Evolutionary conservation across 1,284 basidiomycete species (phyloP).

Genomic region (Apiotrichum siamense): DNA sequence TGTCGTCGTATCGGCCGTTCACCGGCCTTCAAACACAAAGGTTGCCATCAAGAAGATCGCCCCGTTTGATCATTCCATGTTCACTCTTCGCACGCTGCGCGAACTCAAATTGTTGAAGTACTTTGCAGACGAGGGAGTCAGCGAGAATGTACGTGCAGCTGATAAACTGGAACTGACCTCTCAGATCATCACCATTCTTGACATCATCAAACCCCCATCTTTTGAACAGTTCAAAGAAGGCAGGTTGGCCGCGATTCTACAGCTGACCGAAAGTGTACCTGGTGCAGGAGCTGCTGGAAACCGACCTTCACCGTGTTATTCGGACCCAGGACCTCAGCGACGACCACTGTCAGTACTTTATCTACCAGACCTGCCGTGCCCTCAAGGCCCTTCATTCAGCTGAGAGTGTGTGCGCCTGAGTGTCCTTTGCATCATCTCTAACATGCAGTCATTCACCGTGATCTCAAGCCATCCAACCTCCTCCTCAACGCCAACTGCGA

Average conservation of each 20-base stretch:
- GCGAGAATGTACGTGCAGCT: slow-evolving; percentile 69
- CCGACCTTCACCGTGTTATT: slow-evolving; percentile 65
- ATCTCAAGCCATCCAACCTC: slow-evolving; percentile 91
- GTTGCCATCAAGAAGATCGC: slow-evolving; percentile 89
- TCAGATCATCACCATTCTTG: slow-evolving; percentile 89
- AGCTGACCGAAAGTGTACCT: slow-evolving; percentile 46
- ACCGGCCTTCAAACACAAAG: slow-evolving; percentile 68
- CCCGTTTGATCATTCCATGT: slow-evolving; percentile 89
- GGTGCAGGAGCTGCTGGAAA: slow-evolving; percentile 77
- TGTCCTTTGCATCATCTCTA: slow-evolving; percentile 2
- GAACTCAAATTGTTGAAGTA: slow-evolving; percentile 87
- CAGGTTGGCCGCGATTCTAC: slow-evolving; percentile 2
- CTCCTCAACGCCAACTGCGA: slow-evolving; percentile 96
- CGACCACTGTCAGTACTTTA: slow-evolving; percentile 68
- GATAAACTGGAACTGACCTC: background rate
- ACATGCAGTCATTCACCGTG: slow-evolving; percentile 75
- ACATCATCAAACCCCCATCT: slow-evolving; percentile 85
- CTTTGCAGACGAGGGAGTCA: slow-evolving; percentile 80
- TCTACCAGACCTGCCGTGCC: slow-evolving; percentile 66
- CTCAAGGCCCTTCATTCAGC: slow-evolving; percentile 91
- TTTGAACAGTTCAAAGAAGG: slow-evolving; percentile 89
- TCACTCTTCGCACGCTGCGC: slow-evolving; percentile 74
- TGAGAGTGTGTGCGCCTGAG: slow-evolving; percentile 52
- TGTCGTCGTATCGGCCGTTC: slow-evolving; percentile 74
- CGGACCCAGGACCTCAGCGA: slow-evolving; percentile 75